Evolutionary conservation across 2,329 filamentous ascomycete genomes (phyloP).

Genomic region (Diaporthe vexans): DNA sequence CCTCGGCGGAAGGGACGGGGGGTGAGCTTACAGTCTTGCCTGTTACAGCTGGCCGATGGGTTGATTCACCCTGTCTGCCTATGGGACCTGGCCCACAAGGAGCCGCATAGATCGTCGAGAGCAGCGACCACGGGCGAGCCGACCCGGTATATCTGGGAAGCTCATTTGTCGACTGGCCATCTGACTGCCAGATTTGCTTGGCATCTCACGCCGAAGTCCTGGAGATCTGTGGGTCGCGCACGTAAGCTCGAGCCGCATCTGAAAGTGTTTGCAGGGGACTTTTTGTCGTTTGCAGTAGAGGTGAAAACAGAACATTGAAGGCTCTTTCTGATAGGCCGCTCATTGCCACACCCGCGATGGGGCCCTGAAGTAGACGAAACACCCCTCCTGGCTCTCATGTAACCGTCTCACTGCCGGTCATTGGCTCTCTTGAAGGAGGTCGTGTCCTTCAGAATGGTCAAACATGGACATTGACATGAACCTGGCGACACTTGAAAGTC

Average conservation of each 20-base stretch:
- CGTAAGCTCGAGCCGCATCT: constrained; percentile 4
- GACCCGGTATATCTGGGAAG: constrained; percentile 5
- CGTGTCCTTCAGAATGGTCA: background rate
- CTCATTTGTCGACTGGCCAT: background rate
- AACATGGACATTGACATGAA: background rate
- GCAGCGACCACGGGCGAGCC: background rate
- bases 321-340: background rate
- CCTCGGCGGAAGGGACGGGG: background rate
- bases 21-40: background rate
- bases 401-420: background rate
- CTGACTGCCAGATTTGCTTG: background rate
- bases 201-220: constrained; percentile 17
- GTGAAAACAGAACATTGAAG: background rate
- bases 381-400: background rate
- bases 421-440: background rate
- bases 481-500: background rate
- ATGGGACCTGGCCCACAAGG: constrained; percentile 6
- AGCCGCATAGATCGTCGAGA: background rate
- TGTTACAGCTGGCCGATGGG: constrained; percentile 13
- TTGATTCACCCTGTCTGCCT: background rate
- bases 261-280: background rate
- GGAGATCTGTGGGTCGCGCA: constrained; percentile 34
- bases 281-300: background rate
- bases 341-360: background rate
- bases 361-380: background rate